phyloP scores from a whole-genome alignment of 2,329 filamentous ascomycete species.

The Colletotrichum tropicale region DNA sequence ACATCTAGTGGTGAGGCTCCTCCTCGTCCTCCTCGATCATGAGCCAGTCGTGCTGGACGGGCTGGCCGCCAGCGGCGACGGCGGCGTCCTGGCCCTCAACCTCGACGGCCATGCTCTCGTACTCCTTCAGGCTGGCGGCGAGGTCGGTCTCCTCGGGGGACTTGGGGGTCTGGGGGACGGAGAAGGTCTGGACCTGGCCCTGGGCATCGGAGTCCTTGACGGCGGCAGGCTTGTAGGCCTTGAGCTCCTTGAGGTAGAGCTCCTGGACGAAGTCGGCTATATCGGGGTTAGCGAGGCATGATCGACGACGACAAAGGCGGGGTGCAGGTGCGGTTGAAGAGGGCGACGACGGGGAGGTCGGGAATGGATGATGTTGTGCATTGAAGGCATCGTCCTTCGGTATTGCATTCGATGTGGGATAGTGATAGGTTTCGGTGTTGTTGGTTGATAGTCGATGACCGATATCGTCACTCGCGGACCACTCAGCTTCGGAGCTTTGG shows the following conservation, averaged over 20 bases:
- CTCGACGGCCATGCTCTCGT: slow-evolving; percentile 93
- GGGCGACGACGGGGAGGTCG: not conserved
- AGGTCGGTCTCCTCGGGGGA: slow-evolving; percentile 96
- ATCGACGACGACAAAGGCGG: not conserved
- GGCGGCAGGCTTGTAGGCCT: slow-evolving; percentile 86
- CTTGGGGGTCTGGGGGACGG: slow-evolving; percentile 76
- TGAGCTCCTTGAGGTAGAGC: slow-evolving; percentile 95
- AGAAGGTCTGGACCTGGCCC: slow-evolving; percentile 90
- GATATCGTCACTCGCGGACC: slow-evolving; percentile 1
- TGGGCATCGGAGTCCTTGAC: slow-evolving; percentile 87
- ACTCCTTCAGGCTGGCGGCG: slow-evolving; percentile 88
- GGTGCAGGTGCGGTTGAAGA: not conserved
- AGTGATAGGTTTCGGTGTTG: not conserved
- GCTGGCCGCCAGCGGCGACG: slow-evolving; percentile 61
- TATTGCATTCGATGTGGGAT: not conserved
- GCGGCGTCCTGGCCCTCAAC: slow-evolving; percentile 83
- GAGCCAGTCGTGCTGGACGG: slow-evolving; percentile 75
- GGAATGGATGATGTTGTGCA: not conserved
- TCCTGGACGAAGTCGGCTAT: slow-evolving; percentile 97
- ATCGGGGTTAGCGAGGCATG: not conserved
- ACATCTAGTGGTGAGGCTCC: slow-evolving; percentile 50
- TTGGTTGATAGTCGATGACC: not conserved
- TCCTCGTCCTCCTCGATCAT: slow-evolving; percentile 76
- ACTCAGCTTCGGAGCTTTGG: slow-evolving; percentile 11
- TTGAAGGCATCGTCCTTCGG: not conserved